Evolutionary conservation across 2,329 filamentous ascomycete genomes (phyloP).

Genomic region (Endoconidiophora laricicola): DNA sequence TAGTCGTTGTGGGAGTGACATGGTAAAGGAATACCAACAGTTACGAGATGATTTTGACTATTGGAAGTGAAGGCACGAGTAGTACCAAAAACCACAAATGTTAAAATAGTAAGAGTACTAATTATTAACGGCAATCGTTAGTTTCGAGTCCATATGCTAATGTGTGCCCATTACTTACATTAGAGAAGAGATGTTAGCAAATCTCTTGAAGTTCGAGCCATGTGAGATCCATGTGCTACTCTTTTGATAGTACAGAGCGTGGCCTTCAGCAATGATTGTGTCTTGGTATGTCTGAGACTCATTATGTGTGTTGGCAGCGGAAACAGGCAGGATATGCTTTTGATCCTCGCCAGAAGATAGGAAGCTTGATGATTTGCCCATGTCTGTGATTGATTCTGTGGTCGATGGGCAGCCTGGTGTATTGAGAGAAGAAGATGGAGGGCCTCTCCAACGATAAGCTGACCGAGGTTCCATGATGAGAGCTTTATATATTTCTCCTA

Average conservation of each 20-base stretch:
- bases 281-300: not conserved
- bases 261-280: not conserved
- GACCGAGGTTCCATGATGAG: constrained; percentile 1
- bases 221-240: not conserved
- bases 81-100: constrained; percentile 1
- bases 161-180: not conserved
- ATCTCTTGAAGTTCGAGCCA: not conserved
- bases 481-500: not conserved
- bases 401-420: not conserved
- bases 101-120: not conserved
- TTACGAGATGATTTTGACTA: constrained; percentile 11
- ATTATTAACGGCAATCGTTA: not conserved
- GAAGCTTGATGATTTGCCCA: not conserved
- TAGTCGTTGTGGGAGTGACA: constrained; percentile 61
- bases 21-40: constrained; percentile 29
- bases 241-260: not conserved
- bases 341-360: not conserved
- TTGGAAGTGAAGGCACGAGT: not conserved
- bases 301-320: not conserved
- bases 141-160: not conserved
- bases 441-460: not conserved
- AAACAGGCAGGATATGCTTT: not conserved
- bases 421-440: not conserved
- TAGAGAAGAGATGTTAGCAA: not conserved
- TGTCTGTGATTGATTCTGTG: constrained; percentile 1